Evolutionary conservation across 2,329 filamentous ascomycete genomes (phyloP).

Genomic region (Calonectria pseudoturangicola): DNA sequence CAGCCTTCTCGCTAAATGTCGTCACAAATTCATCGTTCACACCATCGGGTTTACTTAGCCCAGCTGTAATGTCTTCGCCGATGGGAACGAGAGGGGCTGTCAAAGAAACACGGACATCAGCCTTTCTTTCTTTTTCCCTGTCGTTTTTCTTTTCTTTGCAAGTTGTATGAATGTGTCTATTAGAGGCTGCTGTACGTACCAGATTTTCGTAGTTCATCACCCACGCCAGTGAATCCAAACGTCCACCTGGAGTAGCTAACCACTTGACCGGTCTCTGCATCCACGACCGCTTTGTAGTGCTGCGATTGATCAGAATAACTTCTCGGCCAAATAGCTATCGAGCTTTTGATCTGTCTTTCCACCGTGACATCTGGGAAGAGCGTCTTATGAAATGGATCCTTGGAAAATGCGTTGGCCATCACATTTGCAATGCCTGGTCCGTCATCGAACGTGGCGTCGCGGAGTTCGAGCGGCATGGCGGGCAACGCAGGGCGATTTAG

Average conservation of each 20-base stretch:
- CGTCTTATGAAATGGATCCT: background rate
- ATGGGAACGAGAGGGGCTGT: background rate
- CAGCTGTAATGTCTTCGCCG: background rate
- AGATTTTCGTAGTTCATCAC: background rate
- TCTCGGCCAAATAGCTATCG: background rate
- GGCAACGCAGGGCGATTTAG: background rate
- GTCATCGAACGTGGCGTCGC: background rate
- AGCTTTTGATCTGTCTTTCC: background rate
- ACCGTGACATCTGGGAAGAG: background rate
- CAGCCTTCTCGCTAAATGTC: background rate
- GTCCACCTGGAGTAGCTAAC: slow-evolving; percentile 4
- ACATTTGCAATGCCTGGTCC: background rate
- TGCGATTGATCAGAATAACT: slow-evolving; percentile 1
- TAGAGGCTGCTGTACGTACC: background rate
- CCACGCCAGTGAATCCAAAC: slow-evolving; percentile 10
- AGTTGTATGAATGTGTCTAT: background rate
- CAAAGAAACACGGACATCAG: background rate
- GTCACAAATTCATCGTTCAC: slow-evolving; percentile 13
- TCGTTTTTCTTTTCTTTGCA: too few relatives aligned
- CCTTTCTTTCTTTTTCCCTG: too few relatives aligned
- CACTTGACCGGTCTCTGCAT: slow-evolving; percentile 7
- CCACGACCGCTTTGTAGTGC: slow-evolving; percentile 16
- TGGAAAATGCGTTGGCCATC: background rate
- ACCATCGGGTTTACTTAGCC: background rate
- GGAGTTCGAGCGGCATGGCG: background rate